Percentiles rank a stretch among this genome's conserved stretches.
phyloP scores from a whole-genome alignment of 1,284 basidiomycete genomes.

The Ustilago shanxiensis region DNA sequence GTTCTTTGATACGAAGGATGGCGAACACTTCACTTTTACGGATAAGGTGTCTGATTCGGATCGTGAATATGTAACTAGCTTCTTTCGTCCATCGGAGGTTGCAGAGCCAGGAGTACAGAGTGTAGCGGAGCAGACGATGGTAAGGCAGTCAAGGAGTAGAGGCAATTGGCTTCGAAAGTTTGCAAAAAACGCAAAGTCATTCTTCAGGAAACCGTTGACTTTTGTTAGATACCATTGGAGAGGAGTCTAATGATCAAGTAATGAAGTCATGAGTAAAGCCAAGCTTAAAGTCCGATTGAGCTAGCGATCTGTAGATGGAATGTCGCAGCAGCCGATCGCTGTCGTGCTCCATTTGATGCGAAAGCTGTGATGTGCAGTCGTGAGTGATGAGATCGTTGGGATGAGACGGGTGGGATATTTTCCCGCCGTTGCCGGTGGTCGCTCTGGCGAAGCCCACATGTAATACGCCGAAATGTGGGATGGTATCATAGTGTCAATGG shows the following conservation, averaged over 20 bases:
- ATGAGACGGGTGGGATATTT: too few species aligned
- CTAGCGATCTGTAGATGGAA: too few species aligned
- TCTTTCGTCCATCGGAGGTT: background rate
- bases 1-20: constrained; percentile 21
- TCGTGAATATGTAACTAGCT: background rate
- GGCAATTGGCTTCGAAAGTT: background rate
- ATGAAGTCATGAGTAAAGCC: background rate
- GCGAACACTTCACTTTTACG: constrained; percentile 11
- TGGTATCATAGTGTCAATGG: background rate
- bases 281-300: too few species aligned
- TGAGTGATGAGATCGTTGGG: background rate
- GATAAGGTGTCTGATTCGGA: constrained; percentile 11
- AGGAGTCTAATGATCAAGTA: background rate
- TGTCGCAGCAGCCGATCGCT: too few species aligned
- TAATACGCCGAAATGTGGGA: background rate
- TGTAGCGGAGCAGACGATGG: background rate
- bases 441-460: background rate
- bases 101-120: background rate
- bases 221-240: background rate
- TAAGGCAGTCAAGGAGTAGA: background rate
- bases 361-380: too few species aligned
- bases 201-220: background rate
- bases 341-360: background rate
- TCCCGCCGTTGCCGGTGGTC: background rate
- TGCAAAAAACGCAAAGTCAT: background rate